phyloP scores from a whole-genome alignment of 768 basidiomycete species.

The Chiua virens region DNA sequence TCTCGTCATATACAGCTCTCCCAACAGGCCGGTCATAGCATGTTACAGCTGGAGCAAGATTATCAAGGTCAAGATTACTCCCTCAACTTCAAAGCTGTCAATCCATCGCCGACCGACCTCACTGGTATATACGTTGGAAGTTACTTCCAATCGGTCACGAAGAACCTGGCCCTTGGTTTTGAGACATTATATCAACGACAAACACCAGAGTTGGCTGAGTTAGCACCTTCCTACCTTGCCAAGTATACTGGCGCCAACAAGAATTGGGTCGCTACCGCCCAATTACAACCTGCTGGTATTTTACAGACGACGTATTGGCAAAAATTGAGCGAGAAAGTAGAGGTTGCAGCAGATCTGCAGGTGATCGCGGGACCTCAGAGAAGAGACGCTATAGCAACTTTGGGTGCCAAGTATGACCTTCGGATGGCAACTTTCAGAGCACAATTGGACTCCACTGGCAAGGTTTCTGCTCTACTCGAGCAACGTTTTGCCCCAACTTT shows the following conservation, averaged over 20 bases:
- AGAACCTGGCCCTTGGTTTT: constrained; percentile 83
- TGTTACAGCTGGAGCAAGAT: constrained; percentile 95
- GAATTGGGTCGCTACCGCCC: constrained; percentile 93
- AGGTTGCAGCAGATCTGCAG: constrained; percentile 94
- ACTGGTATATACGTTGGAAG: constrained; percentile 92
- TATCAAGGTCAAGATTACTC: constrained; percentile 86
- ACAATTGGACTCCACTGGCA: constrained; percentile 92
- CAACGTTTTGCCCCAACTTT: constrained; percentile 96
- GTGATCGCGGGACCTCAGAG: constrained; percentile 75
- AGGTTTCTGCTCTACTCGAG: constrained; percentile 92
- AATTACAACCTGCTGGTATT: constrained; percentile 78
- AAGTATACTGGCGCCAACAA: constrained; percentile 73
- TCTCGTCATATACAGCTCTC: constrained; percentile 57
- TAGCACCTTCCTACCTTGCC: constrained; percentile 73
- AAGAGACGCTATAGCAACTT: constrained; percentile 88
- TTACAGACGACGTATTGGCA: constrained; percentile 96
- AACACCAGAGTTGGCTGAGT: constrained; percentile 66
- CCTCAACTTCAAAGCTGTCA: constrained; percentile 83
- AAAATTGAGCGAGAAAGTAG: constrained; percentile 91
- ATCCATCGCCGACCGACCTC: constrained; percentile 83
- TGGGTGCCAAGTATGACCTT: constrained; percentile 97
- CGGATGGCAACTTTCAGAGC: constrained; percentile 92
- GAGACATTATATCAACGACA: constrained; percentile 85
- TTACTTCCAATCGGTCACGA: constrained; percentile 90
- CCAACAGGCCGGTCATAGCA: constrained; percentile 74